phyloP scores from a whole-genome alignment of 2,329 filamentous ascomycete genomes.

The Pyrenochaeta sp. region DNA sequence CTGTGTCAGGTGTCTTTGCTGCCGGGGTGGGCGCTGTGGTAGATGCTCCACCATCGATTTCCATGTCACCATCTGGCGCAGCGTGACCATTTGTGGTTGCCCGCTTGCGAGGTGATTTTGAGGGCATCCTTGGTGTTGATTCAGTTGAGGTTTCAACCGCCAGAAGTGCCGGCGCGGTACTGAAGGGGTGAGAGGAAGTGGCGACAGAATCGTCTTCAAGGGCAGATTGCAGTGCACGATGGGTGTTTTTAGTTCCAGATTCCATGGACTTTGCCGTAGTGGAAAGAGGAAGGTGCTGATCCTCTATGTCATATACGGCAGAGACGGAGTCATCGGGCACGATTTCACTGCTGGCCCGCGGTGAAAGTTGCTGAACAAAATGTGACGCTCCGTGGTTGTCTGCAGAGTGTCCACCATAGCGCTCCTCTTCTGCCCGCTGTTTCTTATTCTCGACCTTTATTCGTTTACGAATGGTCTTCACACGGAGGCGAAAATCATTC shows the following conservation, averaged over 20 bases:
- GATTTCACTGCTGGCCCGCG: slow-evolving; percentile 34
- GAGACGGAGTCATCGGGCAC: slow-evolving; percentile 35
- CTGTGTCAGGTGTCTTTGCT: slow-evolving; percentile 38
- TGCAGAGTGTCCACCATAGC: slow-evolving; percentile 24
- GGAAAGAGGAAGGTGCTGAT: slow-evolving; percentile 13
- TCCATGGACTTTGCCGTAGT: slow-evolving; percentile 1
- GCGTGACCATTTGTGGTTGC: slow-evolving; percentile 28
- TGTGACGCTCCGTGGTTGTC: slow-evolving; percentile 44
- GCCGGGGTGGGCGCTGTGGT: slow-evolving; percentile 37
- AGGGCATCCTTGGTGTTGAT: slow-evolving; percentile 34
- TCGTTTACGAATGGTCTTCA: slow-evolving; percentile 54
- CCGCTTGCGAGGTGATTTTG: slow-evolving; percentile 45
- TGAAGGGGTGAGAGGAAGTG: slow-evolving; percentile 35
- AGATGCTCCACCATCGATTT: slow-evolving; percentile 34
- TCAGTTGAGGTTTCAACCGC: slow-evolving; percentile 34
- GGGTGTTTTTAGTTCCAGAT: slow-evolving; percentile 28
- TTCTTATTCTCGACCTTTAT: slow-evolving; percentile 42
- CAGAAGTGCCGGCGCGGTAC: slow-evolving; percentile 38
- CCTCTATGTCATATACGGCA: slow-evolving; percentile 27
- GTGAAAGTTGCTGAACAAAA: slow-evolving; percentile 29
- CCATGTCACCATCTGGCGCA: slow-evolving; percentile 25
- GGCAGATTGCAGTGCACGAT: slow-evolving; percentile 23
- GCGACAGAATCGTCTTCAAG: slow-evolving; percentile 15
- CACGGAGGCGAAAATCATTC: slow-evolving; percentile 52
- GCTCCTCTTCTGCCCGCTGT: slow-evolving; percentile 23